Evolutionary conservation across 83 land plant species (phyloP).

Genomic region (Picea abies): DNA sequence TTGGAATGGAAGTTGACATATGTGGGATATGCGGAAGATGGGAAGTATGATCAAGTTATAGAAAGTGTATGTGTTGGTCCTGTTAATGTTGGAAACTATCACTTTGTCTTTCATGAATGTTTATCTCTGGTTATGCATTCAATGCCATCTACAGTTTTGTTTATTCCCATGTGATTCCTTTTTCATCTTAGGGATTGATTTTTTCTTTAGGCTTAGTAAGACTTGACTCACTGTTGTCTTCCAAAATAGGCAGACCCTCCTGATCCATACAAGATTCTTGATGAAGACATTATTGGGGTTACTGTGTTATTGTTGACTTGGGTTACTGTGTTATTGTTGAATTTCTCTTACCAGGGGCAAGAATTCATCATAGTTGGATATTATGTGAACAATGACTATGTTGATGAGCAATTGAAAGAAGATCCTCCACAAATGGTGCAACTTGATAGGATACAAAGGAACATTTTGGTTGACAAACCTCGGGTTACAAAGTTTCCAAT

Average conservation of each 20-base stretch:
- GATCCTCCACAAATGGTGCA: conserved; percentile 73
- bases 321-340: no score
- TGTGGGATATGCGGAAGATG: conserved; percentile 89
- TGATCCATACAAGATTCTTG: conserved; percentile 67
- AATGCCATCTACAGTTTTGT: no score
- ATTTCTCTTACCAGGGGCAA: conserved; percentile 71
- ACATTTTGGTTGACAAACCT: conserved; percentile 76
- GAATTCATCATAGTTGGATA: conserved; percentile 81
- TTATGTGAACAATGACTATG: conserved; percentile 83
- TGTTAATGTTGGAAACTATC: conserved; percentile 79
- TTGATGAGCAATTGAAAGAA: conserved; percentile 64
- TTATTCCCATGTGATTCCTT: neutral
- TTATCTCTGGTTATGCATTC: neutral
- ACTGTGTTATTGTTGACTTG: conserved; percentile 67
- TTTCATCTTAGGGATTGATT: neutral
- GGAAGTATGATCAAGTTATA: conserved; percentile 74
- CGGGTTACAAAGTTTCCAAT: conserved; percentile 63
- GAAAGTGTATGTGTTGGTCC: conserved; percentile 89
- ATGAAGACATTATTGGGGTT: conserved; percentile 82
- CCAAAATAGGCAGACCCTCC: conserved; percentile 68
- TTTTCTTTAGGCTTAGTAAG: neutral
- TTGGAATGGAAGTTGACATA: conserved; percentile 85
- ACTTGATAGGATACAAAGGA: conserved; percentile 68
- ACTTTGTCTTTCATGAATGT: conserved; percentile 67
- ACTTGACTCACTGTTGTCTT: neutral